Percentiles rank a stretch among this genome's conserved stretches.
These are phyloP conservation scores for Gaertneriomyces sp. DNA, from an alignment of 192 early-diverging fungal genomes.

Conservation along the genomic window DNA sequence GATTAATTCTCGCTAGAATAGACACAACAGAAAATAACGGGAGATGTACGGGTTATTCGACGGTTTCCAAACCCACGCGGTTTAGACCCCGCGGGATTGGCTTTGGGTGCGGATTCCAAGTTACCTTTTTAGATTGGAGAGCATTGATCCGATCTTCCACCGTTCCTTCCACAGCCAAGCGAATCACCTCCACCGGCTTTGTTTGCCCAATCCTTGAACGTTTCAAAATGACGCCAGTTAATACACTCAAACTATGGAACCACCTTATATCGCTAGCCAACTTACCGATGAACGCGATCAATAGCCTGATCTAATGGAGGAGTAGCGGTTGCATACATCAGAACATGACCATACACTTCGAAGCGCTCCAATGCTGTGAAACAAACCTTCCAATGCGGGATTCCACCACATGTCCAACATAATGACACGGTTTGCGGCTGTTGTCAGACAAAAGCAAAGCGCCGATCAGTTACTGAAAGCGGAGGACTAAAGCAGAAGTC, in stretches of 20 bases:
- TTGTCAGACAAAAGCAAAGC: background rate
- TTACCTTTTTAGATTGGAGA: constrained; percentile 59
- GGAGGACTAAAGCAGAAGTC: too few relatives aligned
- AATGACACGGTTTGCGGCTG: constrained; percentile 65
- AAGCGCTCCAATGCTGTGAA: background rate
- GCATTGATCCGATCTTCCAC: constrained; percentile 69
- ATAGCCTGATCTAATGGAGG: constrained; percentile 55
- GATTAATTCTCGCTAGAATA: constrained; percentile 24
- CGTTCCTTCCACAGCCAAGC: constrained; percentile 58
- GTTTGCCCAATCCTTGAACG: constrained; percentile 59
- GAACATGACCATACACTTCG: background rate
- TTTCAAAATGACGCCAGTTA: background rate
- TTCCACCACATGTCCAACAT: constrained; percentile 83
- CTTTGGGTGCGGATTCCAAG: background rate
- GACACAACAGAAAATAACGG: background rate
- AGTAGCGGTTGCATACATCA: background rate
- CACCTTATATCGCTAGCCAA: background rate
- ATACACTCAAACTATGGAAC: background rate
- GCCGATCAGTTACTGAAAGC: background rate
- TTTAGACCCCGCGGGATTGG: background rate
- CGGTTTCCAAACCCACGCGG: background rate
- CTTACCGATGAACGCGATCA: constrained; percentile 64
- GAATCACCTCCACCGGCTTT: constrained; percentile 56
- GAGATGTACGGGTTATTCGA: background rate
- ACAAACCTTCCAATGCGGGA: constrained; percentile 62